Conservation (phyloP, 2,329 filamentous ascomycete species). For the Colletotrichum sp. region DNA sequence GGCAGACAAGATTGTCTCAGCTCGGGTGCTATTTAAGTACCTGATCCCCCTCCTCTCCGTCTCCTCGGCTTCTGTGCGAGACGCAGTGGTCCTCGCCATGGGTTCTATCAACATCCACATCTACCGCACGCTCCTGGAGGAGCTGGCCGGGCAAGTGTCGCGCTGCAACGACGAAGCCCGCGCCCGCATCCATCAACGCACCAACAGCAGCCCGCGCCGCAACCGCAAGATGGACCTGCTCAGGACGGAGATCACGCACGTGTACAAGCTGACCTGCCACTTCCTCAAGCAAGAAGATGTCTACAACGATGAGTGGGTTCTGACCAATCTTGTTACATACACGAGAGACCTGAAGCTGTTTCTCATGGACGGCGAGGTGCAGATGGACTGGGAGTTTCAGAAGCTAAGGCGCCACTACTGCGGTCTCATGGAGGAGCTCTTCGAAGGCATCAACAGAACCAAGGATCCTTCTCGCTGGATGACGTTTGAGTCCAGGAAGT, state of each 20-base stretch:
- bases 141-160: slow-evolving; percentile 83
- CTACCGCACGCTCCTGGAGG: slow-evolving; percentile 89
- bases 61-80: slow-evolving; percentile 79
- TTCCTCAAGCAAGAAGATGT: slow-evolving; percentile 82
- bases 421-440: slow-evolving; percentile 89
- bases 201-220: slow-evolving; percentile 79
- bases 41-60: slow-evolving; percentile 87
- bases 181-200: slow-evolving; percentile 84
- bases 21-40: slow-evolving; percentile 87
- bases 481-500: slow-evolving; percentile 95
- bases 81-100: slow-evolving; percentile 89
- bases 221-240: slow-evolving; percentile 86
- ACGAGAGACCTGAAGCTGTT: slow-evolving; percentile 93
- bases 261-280: slow-evolving; percentile 92
- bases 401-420: slow-evolving; percentile 93
- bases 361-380: slow-evolving; percentile 91
- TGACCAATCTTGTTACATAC: slow-evolving; percentile 87
- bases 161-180: slow-evolving; percentile 90
- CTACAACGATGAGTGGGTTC: slow-evolving; percentile 86
- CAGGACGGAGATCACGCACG: slow-evolving; percentile 92
- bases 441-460: slow-evolving; percentile 87
- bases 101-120: slow-evolving; percentile 96
- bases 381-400: slow-evolving; percentile 94
- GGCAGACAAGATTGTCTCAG: slow-evolving; percentile 82
- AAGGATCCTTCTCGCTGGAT: slow-evolving; percentile 91